phyloP scores from a whole-genome alignment of 106 monocot species.

The Apostasia ramifera region DNA sequence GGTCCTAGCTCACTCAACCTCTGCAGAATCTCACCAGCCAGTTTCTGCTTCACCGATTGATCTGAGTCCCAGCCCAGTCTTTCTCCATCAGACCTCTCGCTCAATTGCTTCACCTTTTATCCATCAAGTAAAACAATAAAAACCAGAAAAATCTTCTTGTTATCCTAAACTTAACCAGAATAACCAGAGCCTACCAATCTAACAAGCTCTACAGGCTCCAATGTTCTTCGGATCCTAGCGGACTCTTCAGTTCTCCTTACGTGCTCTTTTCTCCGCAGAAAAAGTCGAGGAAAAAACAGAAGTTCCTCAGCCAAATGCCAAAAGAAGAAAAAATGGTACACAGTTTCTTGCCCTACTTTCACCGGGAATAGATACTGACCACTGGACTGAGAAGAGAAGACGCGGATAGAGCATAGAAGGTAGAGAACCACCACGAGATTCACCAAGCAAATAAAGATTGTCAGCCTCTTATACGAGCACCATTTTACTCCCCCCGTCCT shows the following conservation, averaged over 20 bases:
- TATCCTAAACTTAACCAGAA: neutral
- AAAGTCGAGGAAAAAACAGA: neutral
- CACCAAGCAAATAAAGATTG: slow-evolving; percentile 3
- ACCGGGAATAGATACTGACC: slow-evolving; percentile 1
- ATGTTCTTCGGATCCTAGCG: neutral
- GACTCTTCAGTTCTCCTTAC: slow-evolving; percentile 4
- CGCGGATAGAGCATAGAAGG: neutral
- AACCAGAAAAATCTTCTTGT: neutral
- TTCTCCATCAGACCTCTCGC: neutral
- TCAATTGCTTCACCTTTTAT: slow-evolving; percentile 1
- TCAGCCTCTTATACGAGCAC: slow-evolving; percentile 1
- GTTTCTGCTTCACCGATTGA: slow-evolving; percentile 40
- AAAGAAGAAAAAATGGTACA: neutral
- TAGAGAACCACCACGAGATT: slow-evolving; percentile 6
- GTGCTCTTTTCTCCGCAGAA: neutral
- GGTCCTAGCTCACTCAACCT: slow-evolving; percentile 36
- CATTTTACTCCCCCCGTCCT: neutral
- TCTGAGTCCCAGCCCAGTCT: neutral
- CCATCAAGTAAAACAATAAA: neutral
- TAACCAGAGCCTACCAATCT: slow-evolving; percentile 3
- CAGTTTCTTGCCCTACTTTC: neutral
- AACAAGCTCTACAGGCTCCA: neutral
- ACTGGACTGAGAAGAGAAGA: neutral
- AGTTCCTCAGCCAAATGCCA: neutral
- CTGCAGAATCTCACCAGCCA: slow-evolving; percentile 59